A percentile compares a stretch with the other conserved stretches of the same genome.
phyloP scores from a whole-genome alignment of 768 basidiomycete genomes.

The Lactarius quietus region DNA sequence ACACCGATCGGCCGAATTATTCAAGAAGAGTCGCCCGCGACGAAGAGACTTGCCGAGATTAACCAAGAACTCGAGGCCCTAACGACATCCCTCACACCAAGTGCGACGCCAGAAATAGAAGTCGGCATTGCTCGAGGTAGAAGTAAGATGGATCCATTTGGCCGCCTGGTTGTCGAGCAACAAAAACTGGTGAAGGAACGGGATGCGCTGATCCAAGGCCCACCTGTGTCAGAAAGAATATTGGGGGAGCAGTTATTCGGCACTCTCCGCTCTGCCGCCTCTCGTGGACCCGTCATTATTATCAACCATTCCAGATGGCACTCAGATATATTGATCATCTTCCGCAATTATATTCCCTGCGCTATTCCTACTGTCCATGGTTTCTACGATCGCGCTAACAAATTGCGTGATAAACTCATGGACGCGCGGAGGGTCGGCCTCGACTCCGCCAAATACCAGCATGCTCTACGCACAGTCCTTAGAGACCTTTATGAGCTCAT shows the following conservation, averaged over 20 bases:
- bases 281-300: too few relatives aligned
- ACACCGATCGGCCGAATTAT: too few relatives aligned
- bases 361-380: background rate
- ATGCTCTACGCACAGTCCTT: background rate
- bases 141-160: background rate
- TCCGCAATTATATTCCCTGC: background rate
- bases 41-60: too few relatives aligned
- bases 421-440: background rate
- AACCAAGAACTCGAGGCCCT: background rate
- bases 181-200: background rate
- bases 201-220: background rate
- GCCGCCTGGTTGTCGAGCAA: background rate
- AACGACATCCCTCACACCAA: background rate
- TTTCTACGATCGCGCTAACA: background rate
- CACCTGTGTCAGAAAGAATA: background rate
- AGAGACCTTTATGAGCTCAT: background rate
- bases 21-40: too few relatives aligned
- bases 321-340: background rate
- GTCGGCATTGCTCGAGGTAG: background rate
- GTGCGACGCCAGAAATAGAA: background rate
- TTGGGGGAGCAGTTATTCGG: background rate
- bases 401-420: background rate
- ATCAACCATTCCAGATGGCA: too few relatives aligned
- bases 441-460: background rate
- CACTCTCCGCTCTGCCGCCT: background rate